Evolutionary conservation across 345 rosid species (phyloP), one percentile per base, ranked within the genome.

Genomic region (Geranium rotundifolium): DNA sequence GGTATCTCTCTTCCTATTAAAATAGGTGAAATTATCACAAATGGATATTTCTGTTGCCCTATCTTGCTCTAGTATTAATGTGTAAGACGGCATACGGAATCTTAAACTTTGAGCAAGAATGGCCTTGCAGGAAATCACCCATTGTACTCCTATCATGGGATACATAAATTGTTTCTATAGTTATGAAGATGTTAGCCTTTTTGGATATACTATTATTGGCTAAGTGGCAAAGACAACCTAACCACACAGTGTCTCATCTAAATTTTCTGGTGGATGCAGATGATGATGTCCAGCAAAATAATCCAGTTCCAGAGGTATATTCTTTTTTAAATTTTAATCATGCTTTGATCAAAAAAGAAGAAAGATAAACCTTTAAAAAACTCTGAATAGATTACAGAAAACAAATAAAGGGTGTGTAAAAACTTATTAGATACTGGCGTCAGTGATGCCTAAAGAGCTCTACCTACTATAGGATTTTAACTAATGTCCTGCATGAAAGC

Each of bases 221-320:
- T 12, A 5, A 14, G 52, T 46, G 20, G 27, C 19, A 9, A 8
- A 19, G 17, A 10, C 15, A 18, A 57, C 20, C 60, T 57, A 17
- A 57, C 30, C 19, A 34, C 19, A 34, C 17, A 57, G 13, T 66
- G 17, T 71, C 69, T 67, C 31, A 62, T 61, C 55, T 70, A 57
- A 20, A 64, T 73, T 23, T 75, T 78, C 72, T 83, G 78, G 85
- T 63, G 67, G 88, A 29, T 67, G 69, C 77, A 67, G 84, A 72
- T 69, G 69, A 70, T 73, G 59, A 75, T 61, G 41, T 65, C 46
- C 73, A 69, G 69, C 52, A 46, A 46, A 79, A 80, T 69, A 75
- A 56, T 72, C 84, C 72, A 69, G 67, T 73, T 79, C 74, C 81
- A 29, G n/a, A 61, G 78, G 99, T 90, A 83, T 61, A 63, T 67